Conservation (phyloP, 495 filamentous ascomycete species). For the Neurospora sublineolata region DNA sequence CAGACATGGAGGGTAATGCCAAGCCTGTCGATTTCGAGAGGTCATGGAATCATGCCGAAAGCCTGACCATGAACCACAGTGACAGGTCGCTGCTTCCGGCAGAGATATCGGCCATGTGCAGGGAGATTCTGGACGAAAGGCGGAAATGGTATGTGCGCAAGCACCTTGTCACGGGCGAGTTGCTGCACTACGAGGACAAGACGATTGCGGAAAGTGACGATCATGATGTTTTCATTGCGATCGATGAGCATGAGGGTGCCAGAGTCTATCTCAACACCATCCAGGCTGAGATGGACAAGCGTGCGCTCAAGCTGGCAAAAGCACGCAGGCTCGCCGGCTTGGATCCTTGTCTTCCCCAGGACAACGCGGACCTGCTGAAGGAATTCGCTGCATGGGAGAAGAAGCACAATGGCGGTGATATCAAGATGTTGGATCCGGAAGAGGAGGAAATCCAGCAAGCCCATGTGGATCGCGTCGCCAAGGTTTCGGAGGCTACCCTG, state of each 20-base stretch:
- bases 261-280: slow-evolving; percentile 73
- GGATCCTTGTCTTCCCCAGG: slow-evolving; percentile 18
- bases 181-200: slow-evolving; percentile 51
- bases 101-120: slow-evolving; percentile 59
- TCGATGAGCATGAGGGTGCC: slow-evolving; percentile 79
- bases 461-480: slow-evolving; percentile 58
- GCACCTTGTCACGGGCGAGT: slow-evolving; percentile 33
- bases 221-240: slow-evolving; percentile 23
- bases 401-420: slow-evolving; percentile 4
- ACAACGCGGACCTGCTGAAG: slow-evolving; percentile 6
- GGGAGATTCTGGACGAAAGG: slow-evolving; percentile 51
- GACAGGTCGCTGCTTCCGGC: slow-evolving; percentile 57
- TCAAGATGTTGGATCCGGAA: slow-evolving; percentile 1
- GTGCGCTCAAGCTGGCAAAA: slow-evolving; percentile 38
- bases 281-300: slow-evolving; percentile 48
- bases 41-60: slow-evolving; percentile 78
- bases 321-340: slow-evolving; percentile 33
- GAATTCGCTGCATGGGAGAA: slow-evolving; percentile 11
- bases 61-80: slow-evolving; percentile 63
- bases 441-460: slow-evolving; percentile 5
- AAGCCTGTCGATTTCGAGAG: slow-evolving; percentile 88
- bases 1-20: slow-evolving; percentile 93
- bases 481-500: slow-evolving; percentile 65
- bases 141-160: slow-evolving; percentile 53
- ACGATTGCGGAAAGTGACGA: slow-evolving; percentile 40